Evolutionary conservation across 352 stramenopile genomes (phyloP), one percentile per base, ranked within the genome.

Genomic region (Pythium utonaiense): DNA sequence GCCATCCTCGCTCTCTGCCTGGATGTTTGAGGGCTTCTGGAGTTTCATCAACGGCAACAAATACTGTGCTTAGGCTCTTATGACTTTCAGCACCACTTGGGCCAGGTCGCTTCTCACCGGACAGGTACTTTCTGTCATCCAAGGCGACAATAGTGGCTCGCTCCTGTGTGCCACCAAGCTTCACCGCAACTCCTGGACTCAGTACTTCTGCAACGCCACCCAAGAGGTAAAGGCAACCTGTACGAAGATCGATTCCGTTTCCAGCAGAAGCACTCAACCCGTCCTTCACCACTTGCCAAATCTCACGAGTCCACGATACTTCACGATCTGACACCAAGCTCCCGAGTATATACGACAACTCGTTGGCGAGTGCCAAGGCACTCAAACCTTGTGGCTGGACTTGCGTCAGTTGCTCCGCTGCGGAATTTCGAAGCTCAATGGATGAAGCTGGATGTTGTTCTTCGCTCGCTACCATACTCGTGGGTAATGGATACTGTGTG

Each of bases 211-310:
- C 12, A 1, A 38, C n/a, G 2, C 57, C 63, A 36, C 63, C 24
- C 9, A 70, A 9, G 4, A 60, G 7, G 31, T 66, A 70, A 4
- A 70, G 30, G n/a, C 49, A 57, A 2, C 63, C 63, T 3, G 48
- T 56, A 21, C 21, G 2, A 60, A 33, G 19, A 38, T n/a, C n/a
- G n/a, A n/a, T 3, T n/a, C 10, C 22, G 19, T 9, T 28, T 31
- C 22, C 10, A 12, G 25, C 17, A 12, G 19, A 16, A 9, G 33
- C 42, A 9, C 36, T 14, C 0, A 67, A 47, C n/a, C 12, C 21
- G 9, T 17, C 1, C 16, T 19, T 12, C 17, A 62, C n/a, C 7
- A 22, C 36, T 16, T 40, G 7, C 27, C 31, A 53, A 1, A 67
- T 55, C 6, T 41, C 51, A 4, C 13, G 12, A 3, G 40, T 4